Conservation (phyloP, 371 early-diverging fungal species). For the Capillidium heterosporum region DNA sequence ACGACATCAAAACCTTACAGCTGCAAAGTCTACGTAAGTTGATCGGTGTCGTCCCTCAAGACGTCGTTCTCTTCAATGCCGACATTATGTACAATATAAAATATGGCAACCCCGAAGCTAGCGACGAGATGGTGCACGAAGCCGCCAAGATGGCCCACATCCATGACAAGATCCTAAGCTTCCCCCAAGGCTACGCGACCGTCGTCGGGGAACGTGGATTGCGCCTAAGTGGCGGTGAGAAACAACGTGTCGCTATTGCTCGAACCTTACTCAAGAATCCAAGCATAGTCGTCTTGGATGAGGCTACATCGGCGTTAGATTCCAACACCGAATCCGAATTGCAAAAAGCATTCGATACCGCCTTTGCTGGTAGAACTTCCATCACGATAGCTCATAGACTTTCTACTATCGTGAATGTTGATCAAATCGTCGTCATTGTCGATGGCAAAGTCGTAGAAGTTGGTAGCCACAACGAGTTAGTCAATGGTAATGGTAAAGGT, state of each 20-base stretch:
- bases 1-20: conserved; percentile 52
- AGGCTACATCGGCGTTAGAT: conserved; percentile 26
- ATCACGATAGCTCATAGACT: conserved; percentile 89
- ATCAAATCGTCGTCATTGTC: conserved; percentile 51
- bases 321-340: conserved; percentile 59
- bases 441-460: conserved; percentile 69
- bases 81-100: conserved; percentile 64
- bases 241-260: conserved; percentile 80
- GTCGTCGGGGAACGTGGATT: conserved; percentile 89
- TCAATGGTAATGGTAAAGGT: conserved; percentile 25
- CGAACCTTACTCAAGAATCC: conserved; percentile 65
- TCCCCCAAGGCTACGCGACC: conserved; percentile 65
- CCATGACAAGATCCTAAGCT: conserved; percentile 27
- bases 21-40: conserved; percentile 41
- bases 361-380: conserved; percentile 69
- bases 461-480: conserved; percentile 70
- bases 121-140: conserved; percentile 27
- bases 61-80: conserved; percentile 50
- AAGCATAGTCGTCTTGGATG: conserved; percentile 55
- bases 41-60: conserved; percentile 77
- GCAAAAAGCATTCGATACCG: conserved; percentile 37
- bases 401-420: conserved; percentile 58
- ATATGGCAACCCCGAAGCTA: conserved; percentile 35
- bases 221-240: conserved; percentile 82
- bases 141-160: conserved; percentile 35